phyloP scores from a whole-genome alignment of 257 asterid species.

The Fraxinus excelsior region DNA sequence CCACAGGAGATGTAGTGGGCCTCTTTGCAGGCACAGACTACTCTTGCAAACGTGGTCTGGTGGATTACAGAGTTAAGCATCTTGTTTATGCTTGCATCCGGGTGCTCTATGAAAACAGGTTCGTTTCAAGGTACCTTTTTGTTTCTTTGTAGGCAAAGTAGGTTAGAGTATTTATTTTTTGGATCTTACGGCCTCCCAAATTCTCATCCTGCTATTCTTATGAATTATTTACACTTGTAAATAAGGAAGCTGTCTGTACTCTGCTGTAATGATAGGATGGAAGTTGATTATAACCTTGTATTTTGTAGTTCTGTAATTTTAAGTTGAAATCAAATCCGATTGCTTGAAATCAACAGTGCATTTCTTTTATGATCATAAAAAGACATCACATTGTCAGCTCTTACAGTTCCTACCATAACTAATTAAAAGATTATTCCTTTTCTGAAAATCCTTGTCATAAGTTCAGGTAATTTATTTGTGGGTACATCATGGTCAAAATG shows the following conservation, averaged over 20 bases:
- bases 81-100: slow-evolving; percentile 66
- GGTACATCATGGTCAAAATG: not conserved
- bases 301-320: slow-evolving; percentile 15
- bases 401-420: not conserved
- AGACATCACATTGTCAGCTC: not conserved
- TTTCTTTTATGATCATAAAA: not conserved
- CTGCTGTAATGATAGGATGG: not conserved
- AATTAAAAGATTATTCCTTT: not conserved
- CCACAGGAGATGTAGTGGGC: slow-evolving; percentile 58
- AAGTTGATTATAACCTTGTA: not conserved
- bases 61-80: slow-evolving; percentile 76
- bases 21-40: slow-evolving; percentile 67
- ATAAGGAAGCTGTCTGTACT: not conserved
- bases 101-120: slow-evolving; percentile 86
- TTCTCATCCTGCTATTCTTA: slow-evolving; percentile 11
- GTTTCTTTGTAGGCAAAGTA: slow-evolving; percentile 7
- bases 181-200: slow-evolving; percentile 12
- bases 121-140: slow-evolving; percentile 22
- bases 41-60: slow-evolving; percentile 56
- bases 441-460: not conserved
- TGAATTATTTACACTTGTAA: slow-evolving; percentile 17
- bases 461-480: not conserved
- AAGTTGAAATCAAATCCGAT: slow-evolving; percentile 6
- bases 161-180: slow-evolving; percentile 6
- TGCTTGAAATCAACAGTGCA: slow-evolving; percentile 16